Evolutionary conservation across 2,329 filamentous ascomycete genomes (phyloP).

Genomic region (Pseudogymnoascus sp.): DNA sequence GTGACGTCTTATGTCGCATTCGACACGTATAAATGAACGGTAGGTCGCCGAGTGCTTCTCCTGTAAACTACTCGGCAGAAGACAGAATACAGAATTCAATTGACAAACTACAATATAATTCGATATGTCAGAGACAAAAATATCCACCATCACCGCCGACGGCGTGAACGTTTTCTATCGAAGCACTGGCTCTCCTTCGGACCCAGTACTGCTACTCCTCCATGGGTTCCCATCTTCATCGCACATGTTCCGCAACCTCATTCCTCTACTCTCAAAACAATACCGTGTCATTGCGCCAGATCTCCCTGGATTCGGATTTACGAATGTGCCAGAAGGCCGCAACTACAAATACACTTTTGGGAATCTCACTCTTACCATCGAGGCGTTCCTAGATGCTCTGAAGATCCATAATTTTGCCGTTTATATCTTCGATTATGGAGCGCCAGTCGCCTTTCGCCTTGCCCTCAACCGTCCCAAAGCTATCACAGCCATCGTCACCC

Average conservation of each 20-base stretch:
- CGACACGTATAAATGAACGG: neutral
- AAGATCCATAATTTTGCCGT: slow-evolving; percentile 40
- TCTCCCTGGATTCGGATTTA: slow-evolving; percentile 53
- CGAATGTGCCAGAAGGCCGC: slow-evolving; percentile 31
- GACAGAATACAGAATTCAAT: neutral
- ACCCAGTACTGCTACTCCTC: slow-evolving; percentile 34
- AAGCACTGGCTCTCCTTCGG: slow-evolving; percentile 25
- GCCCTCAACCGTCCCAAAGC: slow-evolving; percentile 40
- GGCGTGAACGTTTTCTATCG: slow-evolving; percentile 32
- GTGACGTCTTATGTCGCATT: neutral
- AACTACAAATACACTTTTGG: slow-evolving; percentile 47
- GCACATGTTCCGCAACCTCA: slow-evolving; percentile 37
- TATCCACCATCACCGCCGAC: neutral
- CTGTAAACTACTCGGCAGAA: neutral
- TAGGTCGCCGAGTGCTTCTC: neutral
- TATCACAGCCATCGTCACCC: slow-evolving; percentile 45
- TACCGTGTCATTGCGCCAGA: slow-evolving; percentile 47
- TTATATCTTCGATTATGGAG: slow-evolving; percentile 58
- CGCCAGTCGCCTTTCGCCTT: slow-evolving; percentile 45
- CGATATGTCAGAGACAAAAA: neutral
- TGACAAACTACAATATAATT: neutral
- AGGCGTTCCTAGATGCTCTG: slow-evolving; percentile 41
- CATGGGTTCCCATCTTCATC: slow-evolving; percentile 40
- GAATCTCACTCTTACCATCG: slow-evolving; percentile 39
- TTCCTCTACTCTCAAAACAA: slow-evolving; percentile 29